Base-by-base conservation (phyloP, 2,329 filamentous ascomycete species). In the Fusarium nodosum region DNA sequence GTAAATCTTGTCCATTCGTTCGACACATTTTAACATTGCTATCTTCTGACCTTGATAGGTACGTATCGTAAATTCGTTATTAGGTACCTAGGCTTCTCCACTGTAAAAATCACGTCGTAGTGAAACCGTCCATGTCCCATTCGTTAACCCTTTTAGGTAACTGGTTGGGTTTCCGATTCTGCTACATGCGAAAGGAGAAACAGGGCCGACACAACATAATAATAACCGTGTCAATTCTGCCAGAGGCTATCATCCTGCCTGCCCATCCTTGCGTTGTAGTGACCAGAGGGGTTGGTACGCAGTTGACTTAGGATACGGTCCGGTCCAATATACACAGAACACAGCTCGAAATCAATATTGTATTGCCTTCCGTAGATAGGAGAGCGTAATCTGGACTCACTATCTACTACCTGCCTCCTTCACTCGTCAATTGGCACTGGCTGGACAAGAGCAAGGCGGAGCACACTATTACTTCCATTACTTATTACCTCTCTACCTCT, bases 61-160 rank as follows among this genome's bases (percentile, higher is more conserved):
- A 54, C 22, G 7, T n/a, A 18, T 13, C 15, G 16, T 56, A 60
- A 45, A 31, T 47, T 30, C 34, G 20, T 20, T 31, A 33, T 54
- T 34, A 50, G 3, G 22, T 22, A 22, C 24, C 24, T 24, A 24
- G 30, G 54, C 48, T 69, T 69, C 66, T 56, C 66, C 66, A 66
- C 66, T 53, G 36, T 45, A 52, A 63, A 63, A 69, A 58, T 55
- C 45, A 67, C 50, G 53, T 62, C 61, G 51, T 44, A 55, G 62
- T 69, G 66, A 69, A 69, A 69, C 66, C 66, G 36, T 63, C 57
- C 34, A 48, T 55, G 51, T 69, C 33, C 56, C 48, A 31, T 62
- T 54, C 38, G n/a, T 50, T 44, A 60, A 30, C 52, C 60, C 66
- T 48, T 62, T 69, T 69, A 31, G 60, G 66, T 36, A 69, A 69